A percentile compares a stretch with the other conserved stretches of the same genome.
These are phyloP conservation scores for Tarenaya hassleriana DNA, from an alignment of 345 rosid genomes.

Conservation along the genomic window DNA sequence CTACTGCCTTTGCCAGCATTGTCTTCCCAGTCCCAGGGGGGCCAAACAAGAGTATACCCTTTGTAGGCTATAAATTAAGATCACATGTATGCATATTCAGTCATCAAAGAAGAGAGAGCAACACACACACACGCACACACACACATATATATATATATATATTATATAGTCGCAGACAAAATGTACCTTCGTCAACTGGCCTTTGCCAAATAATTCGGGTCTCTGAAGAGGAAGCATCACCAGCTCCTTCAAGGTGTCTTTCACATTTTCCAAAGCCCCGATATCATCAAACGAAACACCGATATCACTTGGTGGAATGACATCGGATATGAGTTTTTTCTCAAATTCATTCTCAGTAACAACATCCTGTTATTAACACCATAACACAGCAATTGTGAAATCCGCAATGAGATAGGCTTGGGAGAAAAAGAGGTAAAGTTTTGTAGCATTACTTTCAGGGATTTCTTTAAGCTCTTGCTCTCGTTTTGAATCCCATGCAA, in stretches of 20 bases:
- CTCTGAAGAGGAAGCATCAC: slow-evolving; percentile 99
- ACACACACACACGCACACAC: slow-evolving; percentile 4
- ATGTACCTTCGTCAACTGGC: slow-evolving; percentile 90
- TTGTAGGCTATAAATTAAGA: slow-evolving; percentile 65
- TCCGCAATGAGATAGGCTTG: slow-evolving; percentile 1
- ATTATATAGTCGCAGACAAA: no score
- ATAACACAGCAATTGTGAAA: slow-evolving; percentile 6
- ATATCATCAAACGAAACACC: slow-evolving; percentile 97
- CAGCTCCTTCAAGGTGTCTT: slow-evolving; percentile 96
- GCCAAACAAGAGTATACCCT: slow-evolving; percentile 94
- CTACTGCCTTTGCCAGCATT: slow-evolving; percentile 99
- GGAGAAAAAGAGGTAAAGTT: slow-evolving; percentile 10
- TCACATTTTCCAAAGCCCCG: slow-evolving; percentile 95
- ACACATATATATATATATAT: no score
- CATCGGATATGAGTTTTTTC: slow-evolving; percentile 94
- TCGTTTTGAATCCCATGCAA: slow-evolving; percentile 63
- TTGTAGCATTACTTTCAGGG: slow-evolving; percentile 54
- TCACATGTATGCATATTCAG: slow-evolving; percentile 4
- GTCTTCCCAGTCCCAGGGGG: slow-evolving; percentile 99
- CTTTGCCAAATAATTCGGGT: slow-evolving; percentile 96
- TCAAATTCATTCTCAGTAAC: slow-evolving; percentile 97
- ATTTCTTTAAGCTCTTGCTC: slow-evolving; percentile 69
- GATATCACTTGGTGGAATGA: slow-evolving; percentile 91
- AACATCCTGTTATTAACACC: slow-evolving; percentile 72
- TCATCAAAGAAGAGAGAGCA: slow-evolving; percentile 3